Evolutionary conservation across 345 rosid genomes (phyloP), one percentile per base, ranked within the genome.

Genomic region (Raphanus raphanistrum): DNA sequence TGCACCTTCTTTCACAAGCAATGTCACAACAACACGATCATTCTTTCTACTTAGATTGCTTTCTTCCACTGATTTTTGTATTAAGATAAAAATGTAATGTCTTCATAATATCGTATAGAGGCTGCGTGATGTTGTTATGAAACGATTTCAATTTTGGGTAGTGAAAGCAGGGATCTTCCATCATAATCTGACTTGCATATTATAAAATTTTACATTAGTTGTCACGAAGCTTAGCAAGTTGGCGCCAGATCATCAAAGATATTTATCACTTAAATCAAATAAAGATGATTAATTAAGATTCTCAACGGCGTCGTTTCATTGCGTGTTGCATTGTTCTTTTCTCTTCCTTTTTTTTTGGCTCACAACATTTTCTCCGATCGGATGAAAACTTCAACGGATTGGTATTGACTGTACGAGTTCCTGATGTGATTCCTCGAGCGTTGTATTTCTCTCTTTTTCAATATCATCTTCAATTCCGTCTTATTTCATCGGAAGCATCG

Each of bases 351-450:
- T 9, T n/a, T 7, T 12, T 33, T 21, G 63, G 8, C 16, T 65
- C 64, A 15, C 57, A 65, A 32, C 66, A 63, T 58, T 70, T 70
- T 64, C 66, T 54, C 29, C 61, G 6, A 57, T 60, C 67, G 72
- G 52, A 73, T 28, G 74, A 73, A 79, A 67, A 63, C 16, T 38
- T 70, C 68, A 69, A 80, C 50, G 67, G 66, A 3, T 60, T 69
- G 66, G 58, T 63, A 21, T 21, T 21, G 21, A 21, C 21, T 21
- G 21, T 71, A n/a, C 61, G 72, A 45, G 13, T 8, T 66, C 3
- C 17, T 17, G 33, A 32, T 29, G 54, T 72, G 72, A 65, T 72
- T 21, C 21, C 52, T 26, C 54, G 31, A 57, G n/a, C 61, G 54
- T 65, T 29, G 0, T 52, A 27, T 35, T 35, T 50, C 9, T 7